Percentiles rank a stretch among this genome's conserved stretches.
Evolutionary conservation across 2,329 filamentous ascomycete species (phyloP).

Genomic region (Neofusicoccum kwambonambiense): DNA sequence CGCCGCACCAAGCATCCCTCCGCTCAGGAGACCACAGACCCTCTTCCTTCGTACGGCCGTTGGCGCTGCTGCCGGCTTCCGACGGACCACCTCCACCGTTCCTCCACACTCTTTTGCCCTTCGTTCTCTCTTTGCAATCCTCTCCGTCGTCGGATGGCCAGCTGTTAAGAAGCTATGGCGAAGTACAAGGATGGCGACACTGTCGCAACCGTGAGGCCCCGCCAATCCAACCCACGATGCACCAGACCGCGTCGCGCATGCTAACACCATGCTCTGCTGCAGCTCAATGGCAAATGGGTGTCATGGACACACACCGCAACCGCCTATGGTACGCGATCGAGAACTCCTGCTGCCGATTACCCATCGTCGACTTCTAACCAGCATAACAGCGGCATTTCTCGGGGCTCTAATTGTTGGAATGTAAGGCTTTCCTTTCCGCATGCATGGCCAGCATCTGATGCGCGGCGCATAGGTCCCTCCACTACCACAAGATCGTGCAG

Average conservation of each 20-base stretch:
- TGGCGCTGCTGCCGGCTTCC: neutral
- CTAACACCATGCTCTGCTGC: neutral
- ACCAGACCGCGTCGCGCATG: neutral
- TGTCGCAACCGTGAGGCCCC: conserved; percentile 55
- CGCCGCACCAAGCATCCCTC: neutral
- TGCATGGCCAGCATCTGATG: neutral
- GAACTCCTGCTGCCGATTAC: neutral
- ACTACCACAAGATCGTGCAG: conserved; percentile 96
- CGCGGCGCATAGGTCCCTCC: conserved; percentile 58
- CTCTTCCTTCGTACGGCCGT: neutral
- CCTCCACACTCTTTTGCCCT: conserved; percentile 1
- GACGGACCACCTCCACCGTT: neutral
- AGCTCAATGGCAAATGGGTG: conserved; percentile 85
- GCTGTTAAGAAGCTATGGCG: conserved; percentile 46
- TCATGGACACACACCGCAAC: conserved; percentile 81
- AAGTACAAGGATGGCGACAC: conserved; percentile 63
- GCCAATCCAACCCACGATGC: neutral
- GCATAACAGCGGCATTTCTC: conserved; percentile 69
- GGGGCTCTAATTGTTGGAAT: conserved; percentile 78
- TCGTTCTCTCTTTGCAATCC: neutral
- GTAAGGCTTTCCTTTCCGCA: conserved; percentile 24
- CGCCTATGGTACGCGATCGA: conserved; percentile 66
- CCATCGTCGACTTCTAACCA: neutral
- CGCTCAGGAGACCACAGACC: conserved; percentile 4
- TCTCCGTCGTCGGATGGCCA: conserved; percentile 9